phyloP scores from a whole-genome alignment of 805 yeast species.

The Suhomyces tanzawaensis region DNA sequence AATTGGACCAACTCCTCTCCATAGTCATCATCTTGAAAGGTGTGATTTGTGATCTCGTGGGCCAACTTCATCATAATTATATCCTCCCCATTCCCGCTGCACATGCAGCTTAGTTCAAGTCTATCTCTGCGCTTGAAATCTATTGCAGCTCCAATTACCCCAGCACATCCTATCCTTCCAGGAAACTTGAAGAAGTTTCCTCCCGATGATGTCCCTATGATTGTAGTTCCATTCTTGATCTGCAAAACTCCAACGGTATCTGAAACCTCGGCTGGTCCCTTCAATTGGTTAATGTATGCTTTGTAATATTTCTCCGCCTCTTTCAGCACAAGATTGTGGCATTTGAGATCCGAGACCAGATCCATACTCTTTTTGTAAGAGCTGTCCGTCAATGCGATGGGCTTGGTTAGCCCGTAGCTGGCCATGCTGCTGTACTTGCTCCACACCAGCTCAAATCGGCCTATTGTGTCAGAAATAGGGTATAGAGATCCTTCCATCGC shows the following conservation, averaged over 20 bases:
- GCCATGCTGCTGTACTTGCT: conserved; percentile 6
- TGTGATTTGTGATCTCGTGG: conserved; percentile 17
- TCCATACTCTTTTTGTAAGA: background rate
- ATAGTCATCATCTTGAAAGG: conserved; percentile 15
- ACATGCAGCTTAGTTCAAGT: conserved; percentile 31
- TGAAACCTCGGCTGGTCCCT: conserved; percentile 15
- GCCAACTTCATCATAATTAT: conserved; percentile 46
- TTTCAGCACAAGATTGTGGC: conserved; percentile 9
- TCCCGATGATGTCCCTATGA: conserved; percentile 48
- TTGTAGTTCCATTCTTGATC: conserved; percentile 10
- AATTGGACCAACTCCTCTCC: conserved; percentile 17
- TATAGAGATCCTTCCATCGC: conserved; percentile 10
- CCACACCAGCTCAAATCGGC: conserved; percentile 23
- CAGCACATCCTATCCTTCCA: conserved; percentile 57
- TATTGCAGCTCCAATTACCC: conserved; percentile 45
- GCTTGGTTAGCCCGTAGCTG: conserved; percentile 32
- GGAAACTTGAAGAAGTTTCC: conserved; percentile 50
- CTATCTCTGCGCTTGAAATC: conserved; percentile 20
- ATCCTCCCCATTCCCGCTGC: conserved; percentile 60
- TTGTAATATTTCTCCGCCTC: conserved; percentile 11
- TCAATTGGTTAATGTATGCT: conserved; percentile 1
- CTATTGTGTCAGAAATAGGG: conserved; percentile 34
- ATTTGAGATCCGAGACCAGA: background rate
- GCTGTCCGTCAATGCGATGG: conserved; percentile 22
- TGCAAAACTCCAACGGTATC: conserved; percentile 49